Evolutionary conservation across 768 basidiomycete genomes (phyloP).

Genomic region (Podaxis pistillaris): DNA sequence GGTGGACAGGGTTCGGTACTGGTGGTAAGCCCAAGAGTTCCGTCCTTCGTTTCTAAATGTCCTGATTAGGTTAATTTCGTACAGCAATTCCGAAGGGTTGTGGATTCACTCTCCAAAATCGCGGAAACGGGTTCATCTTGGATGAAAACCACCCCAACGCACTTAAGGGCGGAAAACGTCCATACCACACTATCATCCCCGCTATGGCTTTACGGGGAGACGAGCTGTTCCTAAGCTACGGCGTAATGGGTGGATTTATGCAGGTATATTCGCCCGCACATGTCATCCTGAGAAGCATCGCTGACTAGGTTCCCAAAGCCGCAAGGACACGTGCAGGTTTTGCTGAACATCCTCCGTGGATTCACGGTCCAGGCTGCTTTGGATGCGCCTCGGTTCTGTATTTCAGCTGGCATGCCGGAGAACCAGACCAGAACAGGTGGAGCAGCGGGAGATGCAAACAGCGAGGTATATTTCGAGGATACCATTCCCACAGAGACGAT

Average conservation of each 20-base stretch:
- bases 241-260: slow-evolving; percentile 93
- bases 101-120: slow-evolving; percentile 95
- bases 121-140: slow-evolving; percentile 83
- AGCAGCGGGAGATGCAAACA: slow-evolving; percentile 68
- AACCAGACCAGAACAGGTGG: slow-evolving; percentile 42
- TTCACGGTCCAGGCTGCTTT: slow-evolving; percentile 86
- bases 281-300: not conserved
- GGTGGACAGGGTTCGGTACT: slow-evolving; percentile 72
- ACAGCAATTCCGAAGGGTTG: slow-evolving; percentile 89
- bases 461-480: slow-evolving; percentile 89
- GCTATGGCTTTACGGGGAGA: slow-evolving; percentile 75
- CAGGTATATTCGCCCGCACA: slow-evolving; percentile 45
- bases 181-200: slow-evolving; percentile 93
- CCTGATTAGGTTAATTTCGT: slow-evolving; percentile 3
- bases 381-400: slow-evolving; percentile 95
- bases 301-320: slow-evolving; percentile 47
- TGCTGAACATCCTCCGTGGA: slow-evolving; percentile 87
- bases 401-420: slow-evolving; percentile 79
- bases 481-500: slow-evolving; percentile 65
- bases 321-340: slow-evolving; percentile 94
- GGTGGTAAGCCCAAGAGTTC: slow-evolving; percentile 46
- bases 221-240: slow-evolving; percentile 86
- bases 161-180: slow-evolving; percentile 80
- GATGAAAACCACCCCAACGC: slow-evolving; percentile 83
- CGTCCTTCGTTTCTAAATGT: not conserved